Evolutionary conservation across 1,284 basidiomycete genomes (phyloP), one percentile per base, ranked within the genome.

Genomic region (Fomitopsis schrenkii): DNA sequence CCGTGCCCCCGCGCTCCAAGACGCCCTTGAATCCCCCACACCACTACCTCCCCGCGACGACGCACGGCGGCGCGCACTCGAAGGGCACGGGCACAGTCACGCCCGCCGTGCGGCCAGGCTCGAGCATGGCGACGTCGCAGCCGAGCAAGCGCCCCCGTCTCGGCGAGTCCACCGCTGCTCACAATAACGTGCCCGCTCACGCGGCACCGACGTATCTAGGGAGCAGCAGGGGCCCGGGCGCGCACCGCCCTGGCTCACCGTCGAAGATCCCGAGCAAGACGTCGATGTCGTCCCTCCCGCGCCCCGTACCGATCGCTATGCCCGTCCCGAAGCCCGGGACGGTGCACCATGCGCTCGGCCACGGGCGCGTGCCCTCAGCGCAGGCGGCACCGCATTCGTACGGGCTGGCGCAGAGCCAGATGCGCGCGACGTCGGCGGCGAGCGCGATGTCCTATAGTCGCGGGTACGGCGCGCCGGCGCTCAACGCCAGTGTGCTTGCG

Each of bases 91-190:
- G 80, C 4, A 74, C 74, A 2, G 80, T 85, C 28, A 88, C 85
- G 5, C 86, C 87, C 2, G 85, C 85, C 1, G 78, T 87, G 38
- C 79, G 87, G 36, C 72, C 83, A 3, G 79, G 77, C 15, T 81
- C 84, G 1, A 78, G 77, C 54, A 73, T 75, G 41, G 67, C 75
- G n/a, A 75, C 56, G 22, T 64, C 71, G 35, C 70, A 72, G 5
- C 80, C 87, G 6, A 84, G 79, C 62, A 90, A 89, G 70, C 77
- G 86, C 35, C 83, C 80, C 67, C 80, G 80, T 59, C 71, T 88
- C 26, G 78, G 74, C 2, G 82, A 85, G 44, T 62, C 72, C 3
- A 67, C 73, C 12, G 46, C 66, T 14, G 30, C 63, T 28, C 58
- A 68, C 58, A 64, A 60, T 59, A 66, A 67, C 57, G 63, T 60